phyloP scores from a whole-genome alignment of 1,139 yeast species.

The Pichia sp. region DNA sequence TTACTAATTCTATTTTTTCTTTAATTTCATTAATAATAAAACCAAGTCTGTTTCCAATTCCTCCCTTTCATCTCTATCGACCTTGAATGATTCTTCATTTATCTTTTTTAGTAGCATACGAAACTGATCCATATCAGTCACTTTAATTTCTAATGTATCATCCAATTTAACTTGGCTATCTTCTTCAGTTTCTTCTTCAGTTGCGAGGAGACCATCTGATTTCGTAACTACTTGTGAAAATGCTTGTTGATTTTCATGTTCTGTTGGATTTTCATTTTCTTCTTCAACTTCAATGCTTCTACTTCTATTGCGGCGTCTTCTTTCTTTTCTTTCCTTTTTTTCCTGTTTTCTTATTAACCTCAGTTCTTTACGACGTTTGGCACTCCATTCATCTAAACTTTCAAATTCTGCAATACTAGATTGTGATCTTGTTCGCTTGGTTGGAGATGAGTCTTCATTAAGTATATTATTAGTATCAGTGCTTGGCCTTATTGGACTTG shows the following conservation, averaged over 20 bases:
- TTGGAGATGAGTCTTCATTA: neutral
- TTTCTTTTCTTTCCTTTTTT: constrained; percentile 2
- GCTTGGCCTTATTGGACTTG: neutral
- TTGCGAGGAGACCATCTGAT: neutral
- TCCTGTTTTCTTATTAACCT: neutral
- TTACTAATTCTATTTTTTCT: neutral
- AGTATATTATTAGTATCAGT: neutral
- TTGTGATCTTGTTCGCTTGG: constrained; percentile 6
- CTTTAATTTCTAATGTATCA: neutral
- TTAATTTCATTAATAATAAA: constrained; percentile 10
- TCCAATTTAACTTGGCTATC: neutral
- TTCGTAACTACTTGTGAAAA: neutral
- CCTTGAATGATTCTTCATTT: neutral
- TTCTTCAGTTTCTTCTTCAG: neutral
- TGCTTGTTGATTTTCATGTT: neutral
- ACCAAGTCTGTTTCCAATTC: constrained; percentile 7
- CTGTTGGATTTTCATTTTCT: neutral
- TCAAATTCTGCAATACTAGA: neutral
- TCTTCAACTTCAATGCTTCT: neutral
- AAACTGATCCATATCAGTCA: constrained; percentile 8
- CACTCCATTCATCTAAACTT: neutral
- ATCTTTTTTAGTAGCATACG: constrained; percentile 4
- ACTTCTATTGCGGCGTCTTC: neutral
- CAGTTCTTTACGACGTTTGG: neutral
- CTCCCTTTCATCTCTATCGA: constrained; percentile 3